Base-by-base conservation (phyloP, 2,329 filamentous ascomycete species). In the Colletotrichum sp. region DNA sequence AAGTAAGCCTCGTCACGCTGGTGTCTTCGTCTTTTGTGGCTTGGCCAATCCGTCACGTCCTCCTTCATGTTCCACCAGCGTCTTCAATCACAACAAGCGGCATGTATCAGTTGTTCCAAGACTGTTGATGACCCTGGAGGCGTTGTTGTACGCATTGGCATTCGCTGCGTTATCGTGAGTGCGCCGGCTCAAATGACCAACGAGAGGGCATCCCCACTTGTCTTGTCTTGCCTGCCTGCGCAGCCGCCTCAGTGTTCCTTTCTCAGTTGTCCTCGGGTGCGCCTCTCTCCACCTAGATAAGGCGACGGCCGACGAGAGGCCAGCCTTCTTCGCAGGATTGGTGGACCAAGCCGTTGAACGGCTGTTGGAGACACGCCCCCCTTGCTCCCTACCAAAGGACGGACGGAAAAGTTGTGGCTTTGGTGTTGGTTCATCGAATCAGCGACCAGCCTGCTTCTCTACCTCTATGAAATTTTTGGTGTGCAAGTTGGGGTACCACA, bases 281-380 rank as follows among this genome's bases (percentile, higher is more conserved):
- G 68, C 21, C 26, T 63, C 68, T 67, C 60, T 70, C 64, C 74
- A 67, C 69, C 66, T 73, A 77, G 76, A 77, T 77, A 77, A 77
- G 76, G 70, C 69, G 65, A 21, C 57, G 66, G 66, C 57, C 67
- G 69, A 67, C 66, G 34, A 77, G 74, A 77, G 76, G 76, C 76
- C 67, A 71, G 67, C 43, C 64, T 67, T 72, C 30, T 38, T 75
- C 34, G 63, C 21, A 67, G 64, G 67, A 75, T 72, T 65, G 66
- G 69, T 76, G 73, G 65, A 67, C 69, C 65, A 61, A 55, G 57
- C 65, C 68, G 75, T 77, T 76, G 38, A 67, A 69, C 64, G 74
- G 43, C 38, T 60, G 65, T 69, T 73, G 66, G 55, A 32, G 21
- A 32, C 73, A 76, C 76, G 32, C 76, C 76, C 69, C 60, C 36